Base-by-base conservation (phyloP, 257 asterid species). In the Ophiorrhiza pumila region DNA sequence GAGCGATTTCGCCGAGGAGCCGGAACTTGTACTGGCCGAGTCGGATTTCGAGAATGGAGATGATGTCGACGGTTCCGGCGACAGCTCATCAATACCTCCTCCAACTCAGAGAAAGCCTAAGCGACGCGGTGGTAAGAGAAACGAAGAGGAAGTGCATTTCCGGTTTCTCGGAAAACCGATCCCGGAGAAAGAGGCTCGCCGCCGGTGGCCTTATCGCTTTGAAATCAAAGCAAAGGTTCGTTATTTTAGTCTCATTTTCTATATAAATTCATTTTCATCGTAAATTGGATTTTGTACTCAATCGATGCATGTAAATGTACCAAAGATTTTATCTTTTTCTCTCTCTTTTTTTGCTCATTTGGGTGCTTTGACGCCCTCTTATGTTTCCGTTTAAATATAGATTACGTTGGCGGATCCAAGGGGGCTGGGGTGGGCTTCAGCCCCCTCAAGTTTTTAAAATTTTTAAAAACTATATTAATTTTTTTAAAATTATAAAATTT, bases 141-240 rank as follows among this genome's bases (percentile, higher is more conserved):
- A 60, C 25, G 79, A 66, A 17, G 81, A 74, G 5, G 80, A 70
- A 4, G 77, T 13, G 0, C 71, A 7, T 6, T 32, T 46, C 25
- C 70, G 60, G 34, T 79, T 85, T 53, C 7, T 78, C 25, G 89
- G 89, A 0, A 77, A 82, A 12, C 87, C 87, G 35, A 32, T 91
- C 4, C 53, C 77, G 0, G 55, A 39, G 0, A 74, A 69, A 1
- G 92, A 89, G 65, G 94, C 97, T 13, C 53, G 68, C 50, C 56
- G 59, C 41, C 75, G 83, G 31, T 91, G 93, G 96, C 93, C 93
- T 20, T 78, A 81, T 66, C 86, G 95, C 0, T 88, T 80, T 75
- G 73, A 37, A 25, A 49, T 25, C 42, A 58, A 45, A 3, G 71
- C 15, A 37, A 64, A 65, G 76, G 84, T 78, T 41, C 32, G 65